Conservation (phyloP, 371 early-diverging fungal genomes). For the Vairimorpha necatrix region DNA sequence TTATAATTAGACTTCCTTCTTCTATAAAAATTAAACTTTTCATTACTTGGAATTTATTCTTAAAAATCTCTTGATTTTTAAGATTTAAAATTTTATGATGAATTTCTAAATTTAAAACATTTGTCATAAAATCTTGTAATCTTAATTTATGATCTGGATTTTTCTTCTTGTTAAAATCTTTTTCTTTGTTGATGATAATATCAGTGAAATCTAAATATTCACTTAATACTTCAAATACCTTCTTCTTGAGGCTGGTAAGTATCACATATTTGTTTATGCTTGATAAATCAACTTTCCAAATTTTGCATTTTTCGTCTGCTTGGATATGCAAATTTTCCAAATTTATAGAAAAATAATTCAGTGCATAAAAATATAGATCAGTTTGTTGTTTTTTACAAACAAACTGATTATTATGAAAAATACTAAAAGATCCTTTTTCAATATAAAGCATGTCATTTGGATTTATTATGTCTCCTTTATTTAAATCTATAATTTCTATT, state of each 20-base stretch:
- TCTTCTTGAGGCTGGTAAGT: slow-evolving; percentile 13
- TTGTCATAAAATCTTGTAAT: not conserved
- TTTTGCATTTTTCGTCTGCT: not conserved
- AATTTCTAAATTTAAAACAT: not conserved
- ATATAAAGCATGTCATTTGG: not conserved
- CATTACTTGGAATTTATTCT: not conserved
- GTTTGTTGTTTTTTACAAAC: slow-evolving; percentile 22
- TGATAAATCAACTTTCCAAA: not conserved
- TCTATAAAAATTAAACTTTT: not conserved
- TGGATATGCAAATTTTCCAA: not conserved
- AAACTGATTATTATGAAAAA: slow-evolving; percentile 6
- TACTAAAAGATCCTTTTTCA: slow-evolving; percentile 6
- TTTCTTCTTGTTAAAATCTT: not conserved
- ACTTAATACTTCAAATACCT: not conserved
- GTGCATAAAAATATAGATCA: slow-evolving; percentile 11
- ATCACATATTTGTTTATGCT: not conserved
- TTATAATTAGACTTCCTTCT: not conserved
- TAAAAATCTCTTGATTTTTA: not conserved
- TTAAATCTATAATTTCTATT: not conserved
- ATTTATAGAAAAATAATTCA: not conserved
- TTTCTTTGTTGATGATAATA: slow-evolving; percentile 14
- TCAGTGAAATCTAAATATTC: slow-evolving; percentile 5
- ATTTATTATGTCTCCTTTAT: not conserved
- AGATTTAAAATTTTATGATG: not conserved
- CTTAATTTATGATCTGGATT: not conserved